A percentile compares a stretch with the other conserved stretches of the same genome.
Conservation (phyloP, 148 eudicot genomes). For the Chenopodium formosanum region DNA sequence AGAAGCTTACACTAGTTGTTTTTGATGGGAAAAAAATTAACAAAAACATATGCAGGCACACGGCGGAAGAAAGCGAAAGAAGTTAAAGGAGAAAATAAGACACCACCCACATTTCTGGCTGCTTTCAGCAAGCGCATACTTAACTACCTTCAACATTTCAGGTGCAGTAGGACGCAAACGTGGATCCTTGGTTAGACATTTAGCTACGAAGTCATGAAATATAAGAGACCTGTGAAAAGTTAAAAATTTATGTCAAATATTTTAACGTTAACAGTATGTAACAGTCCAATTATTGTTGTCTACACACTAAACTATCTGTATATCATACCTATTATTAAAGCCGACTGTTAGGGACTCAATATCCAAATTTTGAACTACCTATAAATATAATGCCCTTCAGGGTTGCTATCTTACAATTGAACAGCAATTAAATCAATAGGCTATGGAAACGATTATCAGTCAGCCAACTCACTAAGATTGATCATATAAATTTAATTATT, state of each 20-base stretch:
- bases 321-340: not conserved
- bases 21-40: not conserved
- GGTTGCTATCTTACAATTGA: too few species aligned
- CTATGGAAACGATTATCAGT: too few species aligned
- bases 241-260: slow-evolving; percentile 2
- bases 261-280: not conserved
- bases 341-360: too few species aligned
- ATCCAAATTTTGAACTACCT: too few species aligned
- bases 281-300: not conserved
- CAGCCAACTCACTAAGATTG: too few species aligned
- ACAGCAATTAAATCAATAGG: too few species aligned
- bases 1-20: not conserved
- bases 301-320: not conserved
- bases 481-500: too few species aligned
- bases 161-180: slow-evolving; percentile 87
- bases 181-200: slow-evolving; percentile 93
- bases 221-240: slow-evolving; percentile 74
- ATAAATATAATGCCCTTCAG: too few species aligned
- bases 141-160: slow-evolving; percentile 86
- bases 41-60: not conserved
- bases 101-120: not conserved
- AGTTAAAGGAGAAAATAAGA: not conserved
- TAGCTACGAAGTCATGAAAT: slow-evolving; percentile 96
- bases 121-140: not conserved
- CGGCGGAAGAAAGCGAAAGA: not conserved